A percentile compares a stretch with the other conserved stretches of the same genome.
Evolutionary conservation across 495 filamentous ascomycete genomes (phyloP).

Genomic region (Cryomyces minteri): DNA sequence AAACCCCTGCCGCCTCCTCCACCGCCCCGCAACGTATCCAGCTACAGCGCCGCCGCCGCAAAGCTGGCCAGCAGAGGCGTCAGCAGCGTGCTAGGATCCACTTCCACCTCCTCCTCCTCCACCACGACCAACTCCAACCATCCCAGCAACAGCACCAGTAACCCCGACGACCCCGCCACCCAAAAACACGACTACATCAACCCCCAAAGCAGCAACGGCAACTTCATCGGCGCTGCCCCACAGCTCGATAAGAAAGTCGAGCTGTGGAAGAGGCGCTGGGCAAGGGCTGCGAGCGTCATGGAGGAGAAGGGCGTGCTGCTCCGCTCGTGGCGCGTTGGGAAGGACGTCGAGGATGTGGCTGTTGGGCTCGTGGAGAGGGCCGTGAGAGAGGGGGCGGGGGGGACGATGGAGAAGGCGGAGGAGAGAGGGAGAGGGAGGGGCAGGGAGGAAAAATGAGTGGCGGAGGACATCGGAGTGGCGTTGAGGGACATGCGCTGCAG

Average conservation of each 20-base stretch:
- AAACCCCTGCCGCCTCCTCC: conserved; percentile 21
- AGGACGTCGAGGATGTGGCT: conserved; percentile 49
- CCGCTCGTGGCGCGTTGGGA: conserved; percentile 68
- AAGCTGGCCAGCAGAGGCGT: conserved; percentile 21
- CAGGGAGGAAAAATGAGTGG: no score
- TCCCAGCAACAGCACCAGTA: not conserved
- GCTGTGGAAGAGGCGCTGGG: conserved; percentile 66
- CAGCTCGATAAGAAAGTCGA: conserved; percentile 58
- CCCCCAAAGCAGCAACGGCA: conserved; percentile 1
- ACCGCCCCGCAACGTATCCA: conserved; percentile 16
- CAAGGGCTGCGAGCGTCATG: conserved; percentile 51
- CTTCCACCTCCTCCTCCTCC: no score
- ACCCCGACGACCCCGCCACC: no score
- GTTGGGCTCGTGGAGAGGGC: conserved; percentile 30
- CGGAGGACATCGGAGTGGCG: no score
- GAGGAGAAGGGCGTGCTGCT: conserved; percentile 50
- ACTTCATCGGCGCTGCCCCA: conserved; percentile 3
- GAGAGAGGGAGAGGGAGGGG: no score
- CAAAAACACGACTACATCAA: not conserved
- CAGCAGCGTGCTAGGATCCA: not conserved
- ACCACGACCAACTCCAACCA: no score
- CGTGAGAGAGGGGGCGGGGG: conserved; percentile 9
- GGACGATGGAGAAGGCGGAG: no score
- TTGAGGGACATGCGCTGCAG: no score
- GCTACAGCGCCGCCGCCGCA: conserved; percentile 26